Evolutionary conservation across 2,329 filamentous ascomycete species (phyloP).

Genomic region (Xylariaceae sp.): DNA sequence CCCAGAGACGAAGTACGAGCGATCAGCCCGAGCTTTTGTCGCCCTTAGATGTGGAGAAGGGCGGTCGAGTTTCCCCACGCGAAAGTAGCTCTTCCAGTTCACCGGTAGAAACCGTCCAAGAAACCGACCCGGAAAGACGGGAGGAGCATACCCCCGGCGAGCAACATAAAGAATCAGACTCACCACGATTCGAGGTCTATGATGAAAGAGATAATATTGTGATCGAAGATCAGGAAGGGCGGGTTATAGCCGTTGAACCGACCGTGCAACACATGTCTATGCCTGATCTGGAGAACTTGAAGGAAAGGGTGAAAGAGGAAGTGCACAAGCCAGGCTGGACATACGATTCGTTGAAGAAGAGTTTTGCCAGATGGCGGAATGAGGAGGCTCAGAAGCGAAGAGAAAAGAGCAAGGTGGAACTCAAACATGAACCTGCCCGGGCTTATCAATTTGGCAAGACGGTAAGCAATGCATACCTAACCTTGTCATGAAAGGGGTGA

Average conservation of each 20-base stretch:
- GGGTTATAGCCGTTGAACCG: slow-evolving; percentile 65
- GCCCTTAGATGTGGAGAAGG: slow-evolving; percentile 22
- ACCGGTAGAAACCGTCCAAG: slow-evolving; percentile 17
- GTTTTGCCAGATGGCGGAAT: slow-evolving; percentile 47
- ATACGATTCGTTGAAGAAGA: slow-evolving; percentile 44
- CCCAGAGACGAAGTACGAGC: slow-evolving; percentile 42
- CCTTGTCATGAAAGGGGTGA: background rate
- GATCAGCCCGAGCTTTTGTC: slow-evolving; percentile 33
- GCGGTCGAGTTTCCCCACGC: slow-evolving; percentile 12
- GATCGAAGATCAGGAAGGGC: slow-evolving; percentile 80
- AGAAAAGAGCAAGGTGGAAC: slow-evolving; percentile 49
- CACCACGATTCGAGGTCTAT: slow-evolving; percentile 58
- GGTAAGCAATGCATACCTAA: slow-evolving; percentile 36
- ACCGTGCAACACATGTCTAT: slow-evolving; percentile 22
- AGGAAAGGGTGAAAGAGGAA: slow-evolving; percentile 33
- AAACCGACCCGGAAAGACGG: slow-evolving; percentile 25
- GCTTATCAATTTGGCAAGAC: slow-evolving; percentile 83
- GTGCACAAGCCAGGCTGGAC: slow-evolving; percentile 38
- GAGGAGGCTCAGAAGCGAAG: slow-evolving; percentile 60
- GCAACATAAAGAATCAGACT: slow-evolving; percentile 16
- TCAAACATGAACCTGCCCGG: slow-evolving; percentile 64
- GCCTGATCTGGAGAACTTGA: slow-evolving; percentile 22
- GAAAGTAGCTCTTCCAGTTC: slow-evolving; percentile 25
- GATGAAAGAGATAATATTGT: slow-evolving; percentile 75
- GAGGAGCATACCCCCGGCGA: slow-evolving; percentile 25